Conservation (phyloP, 2,329 filamentous ascomycete genomes). For the Triangularia setosa region DNA sequence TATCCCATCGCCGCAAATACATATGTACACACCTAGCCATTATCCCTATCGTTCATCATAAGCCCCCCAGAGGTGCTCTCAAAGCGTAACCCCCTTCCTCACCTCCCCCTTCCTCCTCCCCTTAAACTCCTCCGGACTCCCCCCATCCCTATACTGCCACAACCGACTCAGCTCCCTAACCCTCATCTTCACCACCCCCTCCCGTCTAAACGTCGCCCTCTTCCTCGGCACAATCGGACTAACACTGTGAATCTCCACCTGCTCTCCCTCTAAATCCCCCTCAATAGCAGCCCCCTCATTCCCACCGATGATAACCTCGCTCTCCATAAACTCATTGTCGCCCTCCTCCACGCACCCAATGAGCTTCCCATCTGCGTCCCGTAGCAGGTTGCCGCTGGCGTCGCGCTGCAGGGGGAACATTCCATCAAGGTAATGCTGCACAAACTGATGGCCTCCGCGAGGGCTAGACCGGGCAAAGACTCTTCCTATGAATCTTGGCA, state of each 20-base stretch:
- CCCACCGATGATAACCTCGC: slow-evolving; percentile 44
- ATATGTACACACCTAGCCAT: too few relatives aligned
- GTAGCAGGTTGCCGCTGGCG: slow-evolving; percentile 37
- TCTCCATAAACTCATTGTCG: slow-evolving; percentile 58
- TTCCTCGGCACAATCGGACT: slow-evolving; percentile 24
- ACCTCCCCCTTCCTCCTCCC: neutral
- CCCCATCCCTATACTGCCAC: slow-evolving; percentile 61
- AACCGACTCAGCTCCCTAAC: slow-evolving; percentile 60
- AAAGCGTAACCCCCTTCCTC: neutral
- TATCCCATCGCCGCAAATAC: too few relatives aligned
- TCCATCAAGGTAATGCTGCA: slow-evolving; percentile 58
- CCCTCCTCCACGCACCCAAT: slow-evolving; percentile 22
- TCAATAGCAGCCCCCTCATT: slow-evolving; percentile 38
- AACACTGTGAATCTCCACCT: slow-evolving; percentile 31
- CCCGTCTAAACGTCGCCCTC: slow-evolving; percentile 17
- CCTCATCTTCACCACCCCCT: slow-evolving; percentile 38
- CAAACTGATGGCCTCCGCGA: slow-evolving; percentile 55
- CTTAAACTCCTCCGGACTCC: slow-evolving; percentile 41
- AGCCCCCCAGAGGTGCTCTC: too few relatives aligned
- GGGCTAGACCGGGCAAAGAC: slow-evolving; percentile 53
- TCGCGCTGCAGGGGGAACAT: slow-evolving; percentile 52
- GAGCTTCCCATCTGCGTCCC: slow-evolving; percentile 24
- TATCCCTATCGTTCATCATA: too few relatives aligned
- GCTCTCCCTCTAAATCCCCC: slow-evolving; percentile 43
- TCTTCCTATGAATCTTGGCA: slow-evolving; percentile 58